phyloP scores from a whole-genome alignment of 768 basidiomycete genomes.

The Coprinopsis cinerea region DNA sequence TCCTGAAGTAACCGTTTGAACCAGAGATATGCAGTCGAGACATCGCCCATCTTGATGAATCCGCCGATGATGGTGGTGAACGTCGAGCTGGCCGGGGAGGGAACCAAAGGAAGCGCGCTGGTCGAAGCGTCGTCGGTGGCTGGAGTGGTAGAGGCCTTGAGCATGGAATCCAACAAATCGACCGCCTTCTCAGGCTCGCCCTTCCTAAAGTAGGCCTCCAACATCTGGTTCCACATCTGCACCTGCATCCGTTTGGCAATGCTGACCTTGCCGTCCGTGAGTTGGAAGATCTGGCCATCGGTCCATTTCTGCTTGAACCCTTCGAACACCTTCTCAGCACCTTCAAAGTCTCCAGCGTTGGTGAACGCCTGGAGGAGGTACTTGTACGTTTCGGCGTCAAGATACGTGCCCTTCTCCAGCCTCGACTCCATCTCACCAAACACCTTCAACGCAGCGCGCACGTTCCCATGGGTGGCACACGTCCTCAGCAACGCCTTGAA shows the following conservation, averaged over 20 bases:
- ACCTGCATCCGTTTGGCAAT: conserved; percentile 24
- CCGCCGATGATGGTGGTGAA: conserved; percentile 60
- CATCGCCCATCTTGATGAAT: conserved; percentile 58
- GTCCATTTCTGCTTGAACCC: conserved; percentile 45
- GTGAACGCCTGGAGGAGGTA: conserved; percentile 56
- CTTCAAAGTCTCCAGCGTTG: conserved; percentile 40
- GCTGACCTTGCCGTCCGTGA: no score
- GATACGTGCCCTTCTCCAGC: neutral
- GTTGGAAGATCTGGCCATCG: conserved; percentile 26
- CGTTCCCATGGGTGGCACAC: conserved; percentile 50
- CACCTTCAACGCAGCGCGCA: conserved; percentile 57
- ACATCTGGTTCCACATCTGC: conserved; percentile 69
- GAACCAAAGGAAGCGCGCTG: conserved; percentile 11
- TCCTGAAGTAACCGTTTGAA: conserved; percentile 52
- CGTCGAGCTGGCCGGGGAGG: conserved; percentile 56
- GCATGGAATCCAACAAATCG: conserved; percentile 64
- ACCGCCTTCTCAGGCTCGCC: conserved; percentile 60
- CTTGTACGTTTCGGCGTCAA: conserved; percentile 28
- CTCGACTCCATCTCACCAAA: conserved; percentile 51
- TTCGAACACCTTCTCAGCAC: conserved; percentile 54
- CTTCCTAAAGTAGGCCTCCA: conserved; percentile 63
- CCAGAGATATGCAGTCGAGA: conserved; percentile 63
- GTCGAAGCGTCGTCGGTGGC: neutral
- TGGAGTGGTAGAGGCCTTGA: conserved; percentile 38
- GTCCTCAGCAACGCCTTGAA: conserved; percentile 57